Conservation (phyloP, 495 filamentous ascomycete genomes). For the Cudoniella acicularis region DNA sequence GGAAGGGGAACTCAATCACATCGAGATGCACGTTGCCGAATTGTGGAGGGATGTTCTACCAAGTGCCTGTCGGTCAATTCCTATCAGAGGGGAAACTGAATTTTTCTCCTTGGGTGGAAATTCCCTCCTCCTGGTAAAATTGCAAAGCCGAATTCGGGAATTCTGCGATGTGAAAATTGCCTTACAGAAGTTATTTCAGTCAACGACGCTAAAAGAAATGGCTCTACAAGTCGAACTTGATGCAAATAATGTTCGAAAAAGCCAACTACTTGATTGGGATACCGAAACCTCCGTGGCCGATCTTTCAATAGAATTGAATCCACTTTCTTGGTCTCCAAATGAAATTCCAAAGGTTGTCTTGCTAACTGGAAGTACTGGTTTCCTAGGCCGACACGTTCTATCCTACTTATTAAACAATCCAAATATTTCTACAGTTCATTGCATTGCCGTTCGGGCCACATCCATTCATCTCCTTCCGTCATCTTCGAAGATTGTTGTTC, state of each 20-base stretch:
- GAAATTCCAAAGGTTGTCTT: slow-evolving; percentile 12
- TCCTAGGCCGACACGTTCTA: slow-evolving; percentile 23
- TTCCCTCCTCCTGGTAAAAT: slow-evolving; percentile 28
- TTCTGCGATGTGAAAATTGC: neutral
- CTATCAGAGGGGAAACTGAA: slow-evolving; percentile 12
- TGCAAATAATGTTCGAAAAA: neutral
- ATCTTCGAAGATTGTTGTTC: slow-evolving; percentile 15
- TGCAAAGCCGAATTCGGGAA: slow-evolving; percentile 11
- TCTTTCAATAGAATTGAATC: neutral
- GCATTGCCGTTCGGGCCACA: slow-evolving; percentile 13
- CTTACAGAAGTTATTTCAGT: neutral
- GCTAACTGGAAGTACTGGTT: slow-evolving; percentile 34
- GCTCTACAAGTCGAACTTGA: neutral
- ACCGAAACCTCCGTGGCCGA: neutral
- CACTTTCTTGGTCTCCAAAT: neutral
- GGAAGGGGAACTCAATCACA: slow-evolving; percentile 1
- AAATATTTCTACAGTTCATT: slow-evolving; percentile 2
- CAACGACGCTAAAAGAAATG: neutral
- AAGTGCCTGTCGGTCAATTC: neutral
- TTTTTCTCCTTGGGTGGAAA: slow-evolving; percentile 37
- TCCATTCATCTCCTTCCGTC: slow-evolving; percentile 12
- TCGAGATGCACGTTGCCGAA: slow-evolving; percentile 15
- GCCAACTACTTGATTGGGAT: slow-evolving; percentile 3
- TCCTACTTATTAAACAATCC: neutral
- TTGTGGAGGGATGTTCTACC: slow-evolving; percentile 30